A percentile compares a stretch with the other conserved stretches of the same genome.
Evolutionary conservation across 305 asterid genomes (phyloP).

Genomic region (Stenogyne calaminthoides): DNA sequence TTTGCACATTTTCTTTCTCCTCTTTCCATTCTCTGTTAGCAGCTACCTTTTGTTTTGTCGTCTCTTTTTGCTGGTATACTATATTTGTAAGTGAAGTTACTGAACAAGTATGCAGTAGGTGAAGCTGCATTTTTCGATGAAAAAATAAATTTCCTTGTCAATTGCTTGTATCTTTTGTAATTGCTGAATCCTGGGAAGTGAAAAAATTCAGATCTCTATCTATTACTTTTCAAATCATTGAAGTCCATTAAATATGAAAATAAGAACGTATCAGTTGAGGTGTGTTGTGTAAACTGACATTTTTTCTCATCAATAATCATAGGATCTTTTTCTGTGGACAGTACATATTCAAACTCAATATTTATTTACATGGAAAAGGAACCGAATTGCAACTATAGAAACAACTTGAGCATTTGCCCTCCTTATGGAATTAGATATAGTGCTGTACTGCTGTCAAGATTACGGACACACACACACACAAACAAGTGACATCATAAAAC

Average conservation of each 20-base stretch:
- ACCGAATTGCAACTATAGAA: not conserved
- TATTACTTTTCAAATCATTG: slow-evolving; percentile 3
- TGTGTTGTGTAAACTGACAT: not conserved
- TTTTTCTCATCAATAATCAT: slow-evolving; percentile 1
- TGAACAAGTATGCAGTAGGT: not conserved
- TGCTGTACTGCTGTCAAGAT: not conserved
- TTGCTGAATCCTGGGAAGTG: slow-evolving; percentile 17
- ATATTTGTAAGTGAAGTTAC: not conserved
- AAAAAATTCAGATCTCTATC: not conserved
- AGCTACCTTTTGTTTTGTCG: not conserved
- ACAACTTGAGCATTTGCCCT: not conserved
- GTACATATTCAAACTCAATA: not conserved
- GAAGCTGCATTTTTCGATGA: not conserved
- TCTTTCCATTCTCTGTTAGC: slow-evolving; percentile 11
- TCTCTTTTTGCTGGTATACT: not conserved
- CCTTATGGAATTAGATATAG: not conserved
- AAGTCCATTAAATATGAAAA: slow-evolving; percentile 1
- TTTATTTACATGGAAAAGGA: slow-evolving; percentile 1
- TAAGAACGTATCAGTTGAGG: not conserved
- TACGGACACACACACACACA: not conserved
- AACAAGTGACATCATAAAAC: not conserved
- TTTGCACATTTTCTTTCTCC: not conserved
- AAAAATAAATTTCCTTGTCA: not conserved
- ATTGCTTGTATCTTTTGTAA: slow-evolving; percentile 15
- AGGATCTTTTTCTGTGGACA: not conserved